Conservation (phyloP, 2,329 filamentous ascomycete species). For the Arthrinium puccinioides region DNA sequence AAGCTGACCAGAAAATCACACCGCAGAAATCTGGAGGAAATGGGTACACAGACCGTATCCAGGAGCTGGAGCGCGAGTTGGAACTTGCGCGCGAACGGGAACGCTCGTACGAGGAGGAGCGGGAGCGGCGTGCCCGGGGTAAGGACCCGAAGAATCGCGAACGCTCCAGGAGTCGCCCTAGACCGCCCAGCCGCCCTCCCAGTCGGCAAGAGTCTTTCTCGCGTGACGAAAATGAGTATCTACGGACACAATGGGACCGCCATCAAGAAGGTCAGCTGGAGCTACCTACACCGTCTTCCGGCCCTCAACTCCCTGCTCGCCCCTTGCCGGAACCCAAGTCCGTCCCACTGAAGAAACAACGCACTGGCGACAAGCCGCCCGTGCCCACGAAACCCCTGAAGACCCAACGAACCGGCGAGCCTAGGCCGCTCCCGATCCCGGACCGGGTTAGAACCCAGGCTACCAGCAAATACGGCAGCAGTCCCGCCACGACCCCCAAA, state of each 20-base stretch:
- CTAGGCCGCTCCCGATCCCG: conserved; percentile 49
- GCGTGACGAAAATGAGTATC: conserved; percentile 55
- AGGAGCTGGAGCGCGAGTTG: conserved; percentile 69
- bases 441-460: conserved; percentile 13
- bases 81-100: conserved; percentile 56
- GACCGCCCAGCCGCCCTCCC: conserved; percentile 43
- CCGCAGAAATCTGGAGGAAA: conserved; percentile 41
- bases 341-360: conserved; percentile 19
- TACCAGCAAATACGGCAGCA: conserved; percentile 19
- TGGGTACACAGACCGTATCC: conserved; percentile 68
- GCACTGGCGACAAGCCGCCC: conserved; percentile 14
- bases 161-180: conserved; percentile 34
- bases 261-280: conserved; percentile 27
- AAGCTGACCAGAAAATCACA: conserved; percentile 54
- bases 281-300: conserved; percentile 11
- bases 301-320: conserved; percentile 23
- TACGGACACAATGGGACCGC: conserved; percentile 46
- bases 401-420: conserved; percentile 30
- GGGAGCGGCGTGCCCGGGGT: conserved; percentile 38
- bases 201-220: conserved; percentile 58
- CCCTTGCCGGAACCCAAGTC: conserved; percentile 27
- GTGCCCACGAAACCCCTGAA: conserved; percentile 10
- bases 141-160: conserved; percentile 24
- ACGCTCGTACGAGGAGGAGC: conserved; percentile 52
- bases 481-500: conserved; percentile 11